phyloP scores from a whole-genome alignment of 495 filamentous ascomycete genomes.

The Chaetomium tenue region DNA sequence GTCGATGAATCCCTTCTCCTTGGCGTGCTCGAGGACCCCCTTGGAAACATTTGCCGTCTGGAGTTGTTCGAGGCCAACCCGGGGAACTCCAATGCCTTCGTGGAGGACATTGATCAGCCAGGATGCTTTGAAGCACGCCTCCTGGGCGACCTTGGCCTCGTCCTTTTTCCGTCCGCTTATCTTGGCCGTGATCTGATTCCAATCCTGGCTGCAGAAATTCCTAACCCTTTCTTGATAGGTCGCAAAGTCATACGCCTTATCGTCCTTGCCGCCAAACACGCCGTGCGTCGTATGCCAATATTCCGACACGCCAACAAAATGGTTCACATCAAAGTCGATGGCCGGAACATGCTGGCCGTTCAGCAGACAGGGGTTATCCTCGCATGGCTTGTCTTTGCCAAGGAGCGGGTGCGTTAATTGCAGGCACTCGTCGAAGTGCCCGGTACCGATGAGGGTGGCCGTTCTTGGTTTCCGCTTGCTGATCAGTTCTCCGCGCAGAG shows the following conservation, averaged over 20 bases:
- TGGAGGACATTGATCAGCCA: slow-evolving; percentile 97
- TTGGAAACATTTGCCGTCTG: slow-evolving; percentile 67
- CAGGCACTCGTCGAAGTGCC: slow-evolving; percentile 82
- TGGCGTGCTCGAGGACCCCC: slow-evolving; percentile 63
- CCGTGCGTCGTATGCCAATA: slow-evolving; percentile 99
- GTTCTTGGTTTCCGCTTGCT: slow-evolving; percentile 31
- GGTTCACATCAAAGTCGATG: slow-evolving; percentile 97
- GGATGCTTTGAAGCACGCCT: slow-evolving; percentile 95
- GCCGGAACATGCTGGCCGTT: slow-evolving; percentile 88
- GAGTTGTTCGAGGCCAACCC: slow-evolving; percentile 71
- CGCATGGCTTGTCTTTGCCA: slow-evolving; percentile 83
- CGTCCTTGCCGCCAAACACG: slow-evolving; percentile 78
- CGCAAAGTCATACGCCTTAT: slow-evolving; percentile 86
- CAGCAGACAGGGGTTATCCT: slow-evolving; percentile 80
- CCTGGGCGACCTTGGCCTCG: slow-evolving; percentile 67
- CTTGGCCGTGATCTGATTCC: slow-evolving; percentile 67
- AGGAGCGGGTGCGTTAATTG: slow-evolving; percentile 78
- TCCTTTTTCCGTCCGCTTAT: slow-evolving; percentile 56
- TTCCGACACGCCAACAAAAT: slow-evolving; percentile 96
- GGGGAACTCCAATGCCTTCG: slow-evolving; percentile 89
- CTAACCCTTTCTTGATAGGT: slow-evolving; percentile 84
- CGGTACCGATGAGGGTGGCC: slow-evolving; percentile 69
- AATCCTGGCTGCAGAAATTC: slow-evolving; percentile 81
- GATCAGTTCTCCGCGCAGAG: slow-evolving; percentile 56
- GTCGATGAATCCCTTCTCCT: slow-evolving; percentile 77